Conservation (phyloP, 1,284 basidiomycete genomes). For the Puccinia horiana region DNA sequence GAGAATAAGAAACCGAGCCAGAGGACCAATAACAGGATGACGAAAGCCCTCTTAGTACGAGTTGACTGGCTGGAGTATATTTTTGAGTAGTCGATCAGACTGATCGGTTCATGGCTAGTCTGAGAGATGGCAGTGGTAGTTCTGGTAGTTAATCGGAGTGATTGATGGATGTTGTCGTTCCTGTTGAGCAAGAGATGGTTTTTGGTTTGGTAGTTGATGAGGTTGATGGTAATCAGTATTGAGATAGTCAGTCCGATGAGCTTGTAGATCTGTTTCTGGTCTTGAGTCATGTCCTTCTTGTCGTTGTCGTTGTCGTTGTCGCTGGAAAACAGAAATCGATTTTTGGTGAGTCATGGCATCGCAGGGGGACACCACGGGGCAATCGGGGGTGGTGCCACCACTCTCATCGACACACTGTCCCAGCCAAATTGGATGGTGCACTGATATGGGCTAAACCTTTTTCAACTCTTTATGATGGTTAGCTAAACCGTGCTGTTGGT, state of each 20-base stretch:
- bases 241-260: neutral
- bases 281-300: neutral
- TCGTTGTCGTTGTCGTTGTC: too few relatives aligned
- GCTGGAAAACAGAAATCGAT: too few relatives aligned
- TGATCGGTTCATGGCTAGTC: neutral
- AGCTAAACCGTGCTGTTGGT: too few relatives aligned
- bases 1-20: constrained; percentile 84
- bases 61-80: constrained; percentile 52
- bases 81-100: neutral
- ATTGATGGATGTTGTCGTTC: neutral
- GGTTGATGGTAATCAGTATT: neutral
- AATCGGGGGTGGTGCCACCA: too few relatives aligned
- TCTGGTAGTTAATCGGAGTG: neutral
- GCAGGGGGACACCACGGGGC: too few relatives aligned
- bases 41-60: constrained; percentile 57
- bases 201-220: constrained; percentile 2
- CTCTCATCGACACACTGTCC: too few relatives aligned
- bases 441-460: too few relatives aligned
- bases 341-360: too few relatives aligned
- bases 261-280: neutral
- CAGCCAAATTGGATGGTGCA: too few relatives aligned
- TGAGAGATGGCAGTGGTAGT: neutral
- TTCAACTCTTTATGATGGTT: too few relatives aligned
- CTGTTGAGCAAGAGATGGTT: neutral
- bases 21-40: constrained; percentile 68